A percentile compares a stretch with the other conserved stretches of the same genome.
phyloP scores from a whole-genome alignment of 441 rosid species.

The Raphanus hybrid region DNA sequence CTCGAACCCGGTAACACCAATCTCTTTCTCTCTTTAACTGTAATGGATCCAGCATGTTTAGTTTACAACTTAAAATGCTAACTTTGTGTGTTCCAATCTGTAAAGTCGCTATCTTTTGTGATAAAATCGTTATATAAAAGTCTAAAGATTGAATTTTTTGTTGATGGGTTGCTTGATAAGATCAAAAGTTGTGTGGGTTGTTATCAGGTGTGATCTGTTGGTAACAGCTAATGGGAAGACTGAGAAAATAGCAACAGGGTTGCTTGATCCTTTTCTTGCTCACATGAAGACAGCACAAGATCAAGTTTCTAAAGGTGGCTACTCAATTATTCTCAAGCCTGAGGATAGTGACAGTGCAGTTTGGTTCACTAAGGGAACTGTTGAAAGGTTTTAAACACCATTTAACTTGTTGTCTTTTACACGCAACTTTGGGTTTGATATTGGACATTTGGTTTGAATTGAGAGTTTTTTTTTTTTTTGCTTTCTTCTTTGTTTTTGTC shows the following conservation, averaged over 20 bases:
- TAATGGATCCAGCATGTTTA: not conserved
- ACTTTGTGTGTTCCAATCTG: slow-evolving; percentile 1
- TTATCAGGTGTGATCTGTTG: slow-evolving; percentile 86
- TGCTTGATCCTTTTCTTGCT: slow-evolving; percentile 87
- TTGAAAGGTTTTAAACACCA: slow-evolving; percentile 66
- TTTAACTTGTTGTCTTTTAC: not conserved
- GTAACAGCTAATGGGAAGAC: slow-evolving; percentile 83
- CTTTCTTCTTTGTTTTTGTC: slow-evolving; percentile 23
- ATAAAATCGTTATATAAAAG: not conserved
- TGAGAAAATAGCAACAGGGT: slow-evolving; percentile 90
- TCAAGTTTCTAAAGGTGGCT: slow-evolving; percentile 88
- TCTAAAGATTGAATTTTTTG: not conserved
- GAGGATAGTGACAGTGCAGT: slow-evolving; percentile 54
- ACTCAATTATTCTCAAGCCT: slow-evolving; percentile 85
- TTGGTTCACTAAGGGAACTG: slow-evolving; percentile 93
- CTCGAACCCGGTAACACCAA: slow-evolving; percentile 80
- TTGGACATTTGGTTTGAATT: slow-evolving; percentile 16
- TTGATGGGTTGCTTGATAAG: not conserved
- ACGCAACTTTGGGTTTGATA: not conserved
- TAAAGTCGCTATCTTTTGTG: slow-evolving; percentile 17
- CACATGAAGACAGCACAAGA: slow-evolving; percentile 92
- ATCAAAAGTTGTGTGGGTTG: not conserved
- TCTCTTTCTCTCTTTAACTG: not conserved
- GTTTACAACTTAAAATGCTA: not conserved
- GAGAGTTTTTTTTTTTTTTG: slow-evolving; percentile 16